Evolutionary conservation across 495 filamentous ascomycete genomes (phyloP), one percentile per base, ranked within the genome.

Genomic region (Penicillium robsamsonii): DNA sequence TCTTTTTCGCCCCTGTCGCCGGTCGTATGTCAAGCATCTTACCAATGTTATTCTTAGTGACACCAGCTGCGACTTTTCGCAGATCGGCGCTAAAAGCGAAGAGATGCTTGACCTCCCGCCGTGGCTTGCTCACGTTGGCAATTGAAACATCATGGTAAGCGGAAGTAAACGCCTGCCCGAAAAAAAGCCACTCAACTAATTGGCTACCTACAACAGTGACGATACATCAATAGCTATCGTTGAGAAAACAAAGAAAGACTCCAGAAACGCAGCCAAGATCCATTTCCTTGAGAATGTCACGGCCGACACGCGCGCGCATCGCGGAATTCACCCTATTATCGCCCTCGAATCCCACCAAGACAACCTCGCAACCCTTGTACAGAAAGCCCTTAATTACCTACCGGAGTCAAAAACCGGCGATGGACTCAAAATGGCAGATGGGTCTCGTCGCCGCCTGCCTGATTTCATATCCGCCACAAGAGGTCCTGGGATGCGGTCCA

Each of bases 221-320:
- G 94, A 98, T 75, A 96, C 93, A 1, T 93, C 89, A 41, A 91
- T 98, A 7, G 89, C 93, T 20, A 72, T 98, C 44, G 78, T 97
- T 13, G 80, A 90, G 55, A 89, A 82, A 51, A 69, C 78, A 38
- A 35, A 51, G 11, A 25, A 25, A 5, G 29, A 64, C 7, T 54
- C 65, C 3, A 54, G 64, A 17, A 54, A 58, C 29, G 65, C 69
- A 11, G 80, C 83, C 7, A 77, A 70, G 7, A 80, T 96, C 0
- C 83, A 86, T 67, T 96, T 92, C 73, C 85, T 95, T 57, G 79
- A 87, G 58, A 96, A 91, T 60, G 70, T 93, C 48, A 96, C 91
- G 0, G 86, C 88, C 18, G 84, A 96, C 64, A 88, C 87, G 60
- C 77, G 79, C 18, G 67, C 70, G 35, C 89, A 84, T 68, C 73